Evolutionary conservation across 768 basidiomycete species (phyloP).

Genomic region (Psilocybe tampanensis): DNA sequence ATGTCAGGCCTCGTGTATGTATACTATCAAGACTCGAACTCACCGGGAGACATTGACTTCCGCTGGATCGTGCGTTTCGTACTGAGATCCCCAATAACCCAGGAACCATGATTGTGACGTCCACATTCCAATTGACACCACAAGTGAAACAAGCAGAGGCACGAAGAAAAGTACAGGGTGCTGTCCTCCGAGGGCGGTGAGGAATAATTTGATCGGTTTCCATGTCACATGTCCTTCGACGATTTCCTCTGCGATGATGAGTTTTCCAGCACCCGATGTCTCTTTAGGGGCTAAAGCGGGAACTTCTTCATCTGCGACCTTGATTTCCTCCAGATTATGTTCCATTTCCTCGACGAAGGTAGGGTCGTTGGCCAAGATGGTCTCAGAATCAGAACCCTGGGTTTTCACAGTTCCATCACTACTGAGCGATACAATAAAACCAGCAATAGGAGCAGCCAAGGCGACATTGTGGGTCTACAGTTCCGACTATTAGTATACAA

Average conservation of each 20-base stretch:
- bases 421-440: constrained; percentile 55
- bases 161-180: constrained; percentile 36
- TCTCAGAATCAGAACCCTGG: constrained; percentile 45
- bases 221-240: constrained; percentile 32
- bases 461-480: constrained; percentile 47
- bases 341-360: constrained; percentile 31
- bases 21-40: constrained; percentile 22
- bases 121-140: constrained; percentile 27
- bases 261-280: constrained; percentile 41
- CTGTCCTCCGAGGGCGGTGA: constrained; percentile 37
- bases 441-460: constrained; percentile 49
- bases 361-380: constrained; percentile 13
- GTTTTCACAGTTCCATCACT: constrained; percentile 50
- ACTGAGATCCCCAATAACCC: constrained; percentile 49
- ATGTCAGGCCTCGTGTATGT: neutral
- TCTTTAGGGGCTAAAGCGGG: neutral
- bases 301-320: constrained; percentile 21
- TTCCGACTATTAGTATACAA: neutral
- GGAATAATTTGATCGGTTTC: constrained; percentile 36
- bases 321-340: constrained; percentile 27
- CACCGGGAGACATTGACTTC: constrained; percentile 37
- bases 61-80: constrained; percentile 33
- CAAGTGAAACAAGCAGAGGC: constrained; percentile 22
- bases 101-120: constrained; percentile 43
- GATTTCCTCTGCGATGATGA: constrained; percentile 64